Base-by-base conservation (phyloP, 148 eudicot genomes). In the Pouteria glomerata region DNA sequence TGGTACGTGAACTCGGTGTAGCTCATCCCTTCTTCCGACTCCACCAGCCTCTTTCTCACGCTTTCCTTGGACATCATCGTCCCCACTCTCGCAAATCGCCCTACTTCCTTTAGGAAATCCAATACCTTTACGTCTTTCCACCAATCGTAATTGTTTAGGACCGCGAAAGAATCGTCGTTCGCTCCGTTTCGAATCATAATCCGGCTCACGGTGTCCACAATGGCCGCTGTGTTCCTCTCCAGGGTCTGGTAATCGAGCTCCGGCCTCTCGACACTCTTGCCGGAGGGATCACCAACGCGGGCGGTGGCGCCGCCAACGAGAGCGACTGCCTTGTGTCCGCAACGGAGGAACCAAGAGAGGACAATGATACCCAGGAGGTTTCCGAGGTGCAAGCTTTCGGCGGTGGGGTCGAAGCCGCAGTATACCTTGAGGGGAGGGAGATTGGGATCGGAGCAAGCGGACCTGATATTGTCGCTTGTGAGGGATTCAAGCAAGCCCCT, bases 371-470 rank as follows among this genome's bases (percentile, higher is more conserved):
- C 97, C 8, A 93, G 83, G 24, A 93, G 86, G 47, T 93, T 93
- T 0, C 97, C 98, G 4, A 93, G 82, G 72, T 93, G 98, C 34
- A 93, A 80, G 74, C 89, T 85, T 64, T 93, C 91, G 5, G 97
- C 97, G 11, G 98, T 90, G 3, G 98, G 97, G 79, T 93, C 98
- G 59, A 93, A 93, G 1, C 97, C 97, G 57, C 97, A 91, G 73
- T 93, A 93, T 51, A 91, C 95, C 51, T 69, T 75, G 33, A 92
- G 65, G 3, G 85, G 90, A 16, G 84, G 74, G 70, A 58, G 59
- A 48, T 60, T 66, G 2, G 78, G 50, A 18, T 60, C 75, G 15
- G 87, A 68, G 72, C 83, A 80, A 23, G 53, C 69, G 24, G 85
- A 69, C 21, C 78, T 75, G 69, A 93, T 92, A 62, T 56, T 80